These are phyloP conservation scores for Aspergillus brunneoviolaceus DNA, from an alignment of 2,329 filamentous ascomycete genomes.

Conservation along the genomic window DNA sequence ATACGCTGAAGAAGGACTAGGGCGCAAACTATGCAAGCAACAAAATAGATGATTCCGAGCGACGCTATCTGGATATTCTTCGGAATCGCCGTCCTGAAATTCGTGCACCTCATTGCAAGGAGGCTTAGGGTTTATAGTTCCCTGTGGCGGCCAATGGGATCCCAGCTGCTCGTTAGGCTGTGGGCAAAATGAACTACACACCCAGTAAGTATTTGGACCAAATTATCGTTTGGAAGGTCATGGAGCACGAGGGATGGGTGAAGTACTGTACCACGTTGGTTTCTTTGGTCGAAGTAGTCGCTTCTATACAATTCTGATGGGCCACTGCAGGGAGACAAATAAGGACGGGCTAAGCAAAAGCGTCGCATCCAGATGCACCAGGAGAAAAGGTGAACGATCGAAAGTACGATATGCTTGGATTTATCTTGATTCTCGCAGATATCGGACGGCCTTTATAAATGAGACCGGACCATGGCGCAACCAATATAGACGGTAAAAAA, in stretches of 20 bases:
- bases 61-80: constrained; percentile 10
- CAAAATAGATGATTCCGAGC: constrained; percentile 19
- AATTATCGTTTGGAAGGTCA: not conserved
- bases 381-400: not conserved
- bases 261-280: not conserved
- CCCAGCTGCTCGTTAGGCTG: not conserved
- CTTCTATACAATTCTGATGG: not conserved
- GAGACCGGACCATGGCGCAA: constrained; percentile 5
- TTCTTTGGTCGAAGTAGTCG: not conserved
- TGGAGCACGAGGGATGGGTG: not conserved
- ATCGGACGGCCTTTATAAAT: constrained; percentile 12
- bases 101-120: constrained; percentile 18
- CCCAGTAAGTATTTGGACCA: constrained; percentile 1
- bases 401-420: not conserved
- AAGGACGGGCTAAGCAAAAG: not conserved
- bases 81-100: constrained; percentile 11
- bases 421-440: not conserved
- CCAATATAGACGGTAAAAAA: constrained; percentile 7
- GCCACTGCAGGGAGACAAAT: not conserved
- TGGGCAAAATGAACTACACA: not conserved
- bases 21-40: constrained; percentile 19
- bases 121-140: not conserved
- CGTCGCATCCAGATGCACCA: not conserved
- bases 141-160: not conserved
- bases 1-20: constrained; percentile 19